Conservation (phyloP, 2,329 filamentous ascomycete genomes). For the Diaporthe destruens region DNA sequence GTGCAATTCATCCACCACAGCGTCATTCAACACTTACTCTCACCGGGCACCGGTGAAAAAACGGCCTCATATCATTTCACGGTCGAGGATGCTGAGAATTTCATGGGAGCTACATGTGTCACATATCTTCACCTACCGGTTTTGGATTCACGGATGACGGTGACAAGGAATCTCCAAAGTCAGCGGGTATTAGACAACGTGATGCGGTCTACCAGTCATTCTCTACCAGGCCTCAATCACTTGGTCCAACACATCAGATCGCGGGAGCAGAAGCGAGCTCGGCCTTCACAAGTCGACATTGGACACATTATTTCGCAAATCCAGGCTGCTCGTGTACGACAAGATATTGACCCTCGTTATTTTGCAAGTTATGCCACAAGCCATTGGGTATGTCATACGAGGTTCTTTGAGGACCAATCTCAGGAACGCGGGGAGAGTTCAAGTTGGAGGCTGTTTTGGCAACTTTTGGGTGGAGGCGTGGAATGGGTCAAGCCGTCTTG, state of each 20-base stretch:
- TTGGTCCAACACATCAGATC: background rate
- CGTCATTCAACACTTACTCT: slow-evolving; percentile 24
- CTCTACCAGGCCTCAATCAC: background rate
- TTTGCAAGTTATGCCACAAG: background rate
- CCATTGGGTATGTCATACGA: background rate
- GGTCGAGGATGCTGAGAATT: slow-evolving; percentile 9
- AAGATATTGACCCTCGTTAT: background rate
- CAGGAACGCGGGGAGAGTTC: background rate
- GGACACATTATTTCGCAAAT: background rate
- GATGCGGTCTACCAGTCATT: accelerated
- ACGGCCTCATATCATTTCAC: slow-evolving; percentile 24
- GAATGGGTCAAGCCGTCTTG: background rate
- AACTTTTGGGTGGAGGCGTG: background rate
- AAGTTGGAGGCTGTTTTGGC: background rate
- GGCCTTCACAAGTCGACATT: background rate
- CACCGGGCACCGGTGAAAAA: background rate
- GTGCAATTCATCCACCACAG: slow-evolving; percentile 36
- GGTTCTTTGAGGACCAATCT: background rate
- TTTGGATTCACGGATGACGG: background rate
- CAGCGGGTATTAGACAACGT: background rate
- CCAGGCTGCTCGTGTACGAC: background rate
- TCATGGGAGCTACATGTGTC: slow-evolving; percentile 14
- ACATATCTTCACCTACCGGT: slow-evolving; percentile 21
- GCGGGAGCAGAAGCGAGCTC: background rate
- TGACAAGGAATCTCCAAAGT: background rate